Evolutionary conservation across 2,329 filamentous ascomycete genomes (phyloP), one percentile per base, ranked within the genome.

Genomic region (Colletotrichum spinosum): DNA sequence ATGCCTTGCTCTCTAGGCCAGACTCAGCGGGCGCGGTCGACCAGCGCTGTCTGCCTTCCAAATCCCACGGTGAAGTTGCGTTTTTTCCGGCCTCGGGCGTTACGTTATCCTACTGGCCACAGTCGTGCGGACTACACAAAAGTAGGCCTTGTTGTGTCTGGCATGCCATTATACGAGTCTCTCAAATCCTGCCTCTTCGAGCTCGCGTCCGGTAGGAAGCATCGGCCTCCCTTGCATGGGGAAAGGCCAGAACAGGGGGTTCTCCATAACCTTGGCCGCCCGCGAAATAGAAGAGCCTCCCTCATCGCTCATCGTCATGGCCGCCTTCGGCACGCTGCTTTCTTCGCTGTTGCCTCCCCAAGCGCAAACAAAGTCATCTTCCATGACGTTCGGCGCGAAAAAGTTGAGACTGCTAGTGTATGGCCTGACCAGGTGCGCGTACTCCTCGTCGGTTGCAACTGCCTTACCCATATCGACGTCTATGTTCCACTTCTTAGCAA

Each of bases 241-340:
- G 65, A 88, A 88, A 1, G 86, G 85, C 86, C 86, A 88, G 69
- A 88, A 88, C 2, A 88, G 74, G 15, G 85, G 85, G 59, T 87
- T 87, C 64, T 85, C 81, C 67, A 81, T 73, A 17, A 70, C 75
- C 25, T 80, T 79, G 0, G 78, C 78, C 42, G 71, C 71, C 53
- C 73, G 70, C 11, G 59, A 53, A 6, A 73, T 65, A 1, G 59
- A 45, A 13, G 49, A n/a, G 17, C 34, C 42, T 48, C 12, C 69
- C 57, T 46, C 67, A 11, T 44, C 6, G 10, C 66, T 54, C 35
- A 56, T 46, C 35, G 39, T 49, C 45, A 33, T 55, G 45, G 34
- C 56, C 12, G 67, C 48, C 15, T 56, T 55, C 38, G 45, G 64
- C 56, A 9, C 51, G 52, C 33, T 46, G 46, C 44, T 63, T 48